A percentile compares a stretch with the other conserved stretches of the same genome.
phyloP scores from a whole-genome alignment of 257 asterid genomes.

The Plantago ovata region DNA sequence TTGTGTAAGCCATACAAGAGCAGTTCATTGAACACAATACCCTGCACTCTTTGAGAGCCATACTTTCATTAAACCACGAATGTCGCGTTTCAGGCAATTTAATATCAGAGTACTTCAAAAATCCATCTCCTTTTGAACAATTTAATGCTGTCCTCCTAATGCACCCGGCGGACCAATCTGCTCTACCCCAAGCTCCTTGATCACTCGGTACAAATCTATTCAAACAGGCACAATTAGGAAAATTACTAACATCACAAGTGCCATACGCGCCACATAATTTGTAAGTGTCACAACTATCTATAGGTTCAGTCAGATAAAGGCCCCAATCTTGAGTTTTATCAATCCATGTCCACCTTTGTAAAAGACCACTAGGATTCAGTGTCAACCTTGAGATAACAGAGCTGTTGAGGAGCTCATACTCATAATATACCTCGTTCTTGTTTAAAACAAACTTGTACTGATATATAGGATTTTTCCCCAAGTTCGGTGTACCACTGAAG shows the following conservation, averaged over 20 bases:
- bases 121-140: slow-evolving; percentile 24
- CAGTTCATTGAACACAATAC: too few relatives aligned
- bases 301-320: slow-evolving; percentile 17
- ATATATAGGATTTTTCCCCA: slow-evolving; percentile 13
- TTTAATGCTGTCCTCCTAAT: slow-evolving; percentile 20
- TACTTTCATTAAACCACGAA: too few relatives aligned
- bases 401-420: slow-evolving; percentile 6
- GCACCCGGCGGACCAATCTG: slow-evolving; percentile 32
- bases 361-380: slow-evolving; percentile 21
- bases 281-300: slow-evolving; percentile 29
- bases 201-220: slow-evolving; percentile 24
- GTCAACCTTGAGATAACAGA: slow-evolving; percentile 24
- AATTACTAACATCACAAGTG: slow-evolving; percentile 16
- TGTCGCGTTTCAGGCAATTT: too few relatives aligned
- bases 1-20: too few relatives aligned
- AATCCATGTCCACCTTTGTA: slow-evolving; percentile 26
- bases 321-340: slow-evolving; percentile 25
- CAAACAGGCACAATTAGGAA: slow-evolving; percentile 25
- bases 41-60: too few relatives aligned
- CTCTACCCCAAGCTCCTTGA: slow-evolving; percentile 18
- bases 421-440: slow-evolving; percentile 22
- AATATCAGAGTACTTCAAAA: too few relatives aligned
- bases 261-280: too few relatives aligned
- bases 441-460: slow-evolving; percentile 16
- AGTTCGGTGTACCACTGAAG: slow-evolving; percentile 28